Evolutionary conservation across 768 basidiomycete species (phyloP).

Genomic region (Chalciporus piperatus): DNA sequence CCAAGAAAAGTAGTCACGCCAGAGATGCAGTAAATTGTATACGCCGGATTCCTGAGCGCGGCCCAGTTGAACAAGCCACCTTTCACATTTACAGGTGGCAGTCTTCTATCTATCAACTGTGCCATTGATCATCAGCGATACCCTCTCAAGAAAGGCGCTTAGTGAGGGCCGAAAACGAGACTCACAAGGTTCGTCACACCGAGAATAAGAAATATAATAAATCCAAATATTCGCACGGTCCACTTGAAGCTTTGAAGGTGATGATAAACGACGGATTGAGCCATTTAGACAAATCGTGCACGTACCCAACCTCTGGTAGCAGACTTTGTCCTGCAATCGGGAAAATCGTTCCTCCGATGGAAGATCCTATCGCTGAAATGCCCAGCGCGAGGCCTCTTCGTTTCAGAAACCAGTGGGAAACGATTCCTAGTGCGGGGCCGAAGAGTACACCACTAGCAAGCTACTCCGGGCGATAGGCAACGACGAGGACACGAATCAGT

Average conservation of each 20-base stretch:
- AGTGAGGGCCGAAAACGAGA: slow-evolving; percentile 6
- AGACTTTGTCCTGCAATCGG: slow-evolving; percentile 60
- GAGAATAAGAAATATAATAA: slow-evolving; percentile 53
- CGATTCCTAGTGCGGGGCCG: slow-evolving; percentile 54
- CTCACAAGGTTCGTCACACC: slow-evolving; percentile 53
- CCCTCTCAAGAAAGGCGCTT: background rate
- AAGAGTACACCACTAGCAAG: slow-evolving; percentile 56
- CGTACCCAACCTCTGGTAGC: slow-evolving; percentile 53
- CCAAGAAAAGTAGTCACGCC: slow-evolving; percentile 62
- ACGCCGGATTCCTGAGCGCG: slow-evolving; percentile 48
- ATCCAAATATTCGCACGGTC: slow-evolving; percentile 71
- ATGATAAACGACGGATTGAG: background rate
- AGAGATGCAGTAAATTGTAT: slow-evolving; percentile 55
- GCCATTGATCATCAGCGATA: background rate
- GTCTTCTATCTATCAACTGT: slow-evolving; percentile 40
- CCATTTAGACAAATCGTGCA: background rate
- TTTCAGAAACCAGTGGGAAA: slow-evolving; percentile 74
- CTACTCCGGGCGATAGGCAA: slow-evolving; percentile 8
- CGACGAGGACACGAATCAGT: background rate
- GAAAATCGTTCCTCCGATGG: slow-evolving; percentile 64
- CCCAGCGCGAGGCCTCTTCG: slow-evolving; percentile 58
- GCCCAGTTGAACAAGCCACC: slow-evolving; percentile 58
- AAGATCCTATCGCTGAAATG: slow-evolving; percentile 60
- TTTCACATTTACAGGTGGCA: slow-evolving; percentile 50
- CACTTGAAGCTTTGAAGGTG: slow-evolving; percentile 81